Percentiles rank a stretch among this genome's conserved stretches.
phyloP scores from a whole-genome alignment of 1,284 basidiomycete species.

The Phellopilus nigrolimitatus region DNA sequence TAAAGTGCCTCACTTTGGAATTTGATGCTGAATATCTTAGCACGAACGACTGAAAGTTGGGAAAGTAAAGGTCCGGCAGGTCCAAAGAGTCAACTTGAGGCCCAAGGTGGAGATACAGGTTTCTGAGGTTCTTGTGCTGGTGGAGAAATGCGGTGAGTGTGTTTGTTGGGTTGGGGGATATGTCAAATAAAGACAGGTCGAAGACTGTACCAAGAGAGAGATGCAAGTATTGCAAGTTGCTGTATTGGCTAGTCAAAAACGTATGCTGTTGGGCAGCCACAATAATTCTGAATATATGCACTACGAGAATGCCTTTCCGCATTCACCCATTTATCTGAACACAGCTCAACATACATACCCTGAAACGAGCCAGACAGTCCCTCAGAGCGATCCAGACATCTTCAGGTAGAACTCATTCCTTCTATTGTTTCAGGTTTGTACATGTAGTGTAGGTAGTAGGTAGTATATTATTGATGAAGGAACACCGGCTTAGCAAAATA shows the following conservation, averaged over 20 bases:
- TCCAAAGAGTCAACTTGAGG: not conserved
- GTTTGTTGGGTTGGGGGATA: not conserved
- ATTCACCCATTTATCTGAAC: too few species aligned
- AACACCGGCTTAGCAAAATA: too few species aligned
- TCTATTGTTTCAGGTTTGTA: too few species aligned
- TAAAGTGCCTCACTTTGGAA: conserved; percentile 4
- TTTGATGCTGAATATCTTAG: conserved; percentile 14
- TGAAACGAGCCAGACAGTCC: too few species aligned
- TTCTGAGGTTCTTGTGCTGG: conserved; percentile 1
- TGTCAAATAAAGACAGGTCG: not conserved
- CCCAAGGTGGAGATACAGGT: conserved; percentile 15
- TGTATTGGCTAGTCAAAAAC: conserved; percentile 11
- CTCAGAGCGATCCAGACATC: too few species aligned
- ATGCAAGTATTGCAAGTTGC: conserved; percentile 10
- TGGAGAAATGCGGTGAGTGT: conserved; percentile 10
- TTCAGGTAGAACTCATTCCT: too few species aligned
- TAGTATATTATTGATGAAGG: too few species aligned
- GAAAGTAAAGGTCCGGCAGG: conserved; percentile 5
- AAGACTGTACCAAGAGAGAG: conserved; percentile 13
- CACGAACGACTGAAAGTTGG: conserved; percentile 13
- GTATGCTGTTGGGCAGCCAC: too few species aligned
- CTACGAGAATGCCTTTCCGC: too few species aligned
- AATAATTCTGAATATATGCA: too few species aligned
- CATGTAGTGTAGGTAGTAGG: too few species aligned
- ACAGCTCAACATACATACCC: too few species aligned